Evolutionary conservation across 192 early-diverging fungal genomes (phyloP), one percentile per base, ranked within the genome.

Genomic region (Oehlia diaphana): DNA sequence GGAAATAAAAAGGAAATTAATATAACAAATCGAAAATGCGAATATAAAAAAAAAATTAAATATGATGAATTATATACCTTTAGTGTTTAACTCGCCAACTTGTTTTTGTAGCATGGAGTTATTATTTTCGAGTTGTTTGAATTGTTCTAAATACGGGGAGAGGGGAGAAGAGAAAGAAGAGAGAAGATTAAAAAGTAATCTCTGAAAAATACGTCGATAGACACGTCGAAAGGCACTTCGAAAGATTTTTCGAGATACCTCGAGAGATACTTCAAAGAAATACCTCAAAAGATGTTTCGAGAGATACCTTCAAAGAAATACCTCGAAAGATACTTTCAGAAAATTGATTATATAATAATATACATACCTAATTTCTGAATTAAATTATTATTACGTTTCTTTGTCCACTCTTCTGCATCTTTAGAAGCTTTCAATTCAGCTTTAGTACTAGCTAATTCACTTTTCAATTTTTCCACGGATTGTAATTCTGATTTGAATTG

Each of bases 361-460:
- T 14, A 39, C 21, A 42, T 3, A n/a, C 31, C 33, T 12, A 44
- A 21, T 0, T 21, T n/a, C 0, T 16, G 16, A 44, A 2, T 1
- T 70, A 70, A 70, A n/a, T 2, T 44, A n/a, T 47, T n/a, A 10
- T 23, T 2, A 44, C 68, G 68, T 9, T 44, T 70, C 37, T 70
- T 70, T 70, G 26, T 42, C 68, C 68, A 70, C 3, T 70, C 68
- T 21, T 12, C 14, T 1, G 66, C 66, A 3, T 63, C n/a, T n/a
- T 26, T 63, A 9, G 63, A 14, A 31, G 64, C 64, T 44, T 70
- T 70, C 21, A 70, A 21, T 70, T 70, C 8, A 42, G 68, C 68
- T 44, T 70, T 70, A 44, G 2, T 10, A n/a, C 0, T 9, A 10
- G 42, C 23, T 42, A 70, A 39, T 70, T 70, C 19, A n/a, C 2